These are phyloP conservation scores for Biscutella laevigata DNA, from an alignment of 441 rosid species.

Conservation along the genomic window DNA sequence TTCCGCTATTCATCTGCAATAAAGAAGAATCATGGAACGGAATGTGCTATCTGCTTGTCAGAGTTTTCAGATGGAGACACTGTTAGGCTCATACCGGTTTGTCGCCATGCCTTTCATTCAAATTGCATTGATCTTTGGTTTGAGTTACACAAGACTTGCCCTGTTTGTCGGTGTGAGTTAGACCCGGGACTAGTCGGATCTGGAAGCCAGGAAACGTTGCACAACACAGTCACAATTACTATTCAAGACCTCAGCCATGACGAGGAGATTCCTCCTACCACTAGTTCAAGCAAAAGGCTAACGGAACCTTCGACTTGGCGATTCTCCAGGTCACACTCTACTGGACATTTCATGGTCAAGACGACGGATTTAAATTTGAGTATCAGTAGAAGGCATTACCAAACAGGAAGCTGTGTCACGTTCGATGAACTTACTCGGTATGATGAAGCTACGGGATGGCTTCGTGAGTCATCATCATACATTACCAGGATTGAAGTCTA, in stretches of 20 bases:
- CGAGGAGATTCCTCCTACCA: conserved; percentile 18
- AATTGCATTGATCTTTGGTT: conserved; percentile 90
- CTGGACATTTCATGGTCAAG: conserved; percentile 56
- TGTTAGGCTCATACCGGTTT: conserved; percentile 55
- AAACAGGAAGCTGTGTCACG: conserved; percentile 45
- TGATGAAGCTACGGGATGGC: conserved; percentile 16
- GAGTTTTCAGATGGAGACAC: conserved; percentile 58
- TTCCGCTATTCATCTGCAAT: conserved; percentile 35
- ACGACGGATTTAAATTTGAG: conserved; percentile 26
- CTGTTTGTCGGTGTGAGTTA: conserved; percentile 70
- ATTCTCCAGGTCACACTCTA: conserved; percentile 55
- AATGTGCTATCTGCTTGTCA: conserved; percentile 70
- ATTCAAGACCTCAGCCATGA: too few species aligned
- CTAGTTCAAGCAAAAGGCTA: conserved; percentile 30
- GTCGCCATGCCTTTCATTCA: conserved; percentile 67
- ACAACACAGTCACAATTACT: conserved; percentile 12
- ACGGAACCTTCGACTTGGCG: conserved; percentile 18
- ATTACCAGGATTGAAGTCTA: conserved; percentile 11
- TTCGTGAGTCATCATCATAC: conserved; percentile 17
- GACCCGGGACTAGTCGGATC: conserved; percentile 30
- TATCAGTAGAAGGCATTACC: conserved; percentile 34
- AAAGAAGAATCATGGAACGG: conserved; percentile 48
- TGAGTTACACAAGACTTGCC: conserved; percentile 65
- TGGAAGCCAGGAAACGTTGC: too few species aligned
- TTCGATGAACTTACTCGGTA: conserved; percentile 40